Evolutionary conservation across 139 green algal genomes (phyloP), one percentile per base, ranked within the genome.

Genomic region (Chlorella vulgaris): DNA sequence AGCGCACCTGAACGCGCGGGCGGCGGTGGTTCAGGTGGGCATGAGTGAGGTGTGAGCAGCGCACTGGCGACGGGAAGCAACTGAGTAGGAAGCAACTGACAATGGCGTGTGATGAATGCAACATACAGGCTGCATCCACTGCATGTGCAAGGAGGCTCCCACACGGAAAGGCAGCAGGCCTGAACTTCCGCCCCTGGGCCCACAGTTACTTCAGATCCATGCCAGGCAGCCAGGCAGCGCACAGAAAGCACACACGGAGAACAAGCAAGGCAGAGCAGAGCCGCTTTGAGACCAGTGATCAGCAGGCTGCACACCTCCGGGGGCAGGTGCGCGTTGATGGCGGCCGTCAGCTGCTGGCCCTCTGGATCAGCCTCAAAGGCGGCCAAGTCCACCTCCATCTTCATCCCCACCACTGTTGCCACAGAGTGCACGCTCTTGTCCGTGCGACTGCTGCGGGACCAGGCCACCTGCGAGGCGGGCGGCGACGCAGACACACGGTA

Each of bases 371-470:
- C 29, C 36, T 84, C 70, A 40, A 87, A 91, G 3, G 3, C 24
- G 2, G 85, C 76, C 7, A 47, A 13, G 7, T 84, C 58, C 18
- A 80, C 74, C 58, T 80, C 58, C 73, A 79, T 67, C 53, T 79
- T 79, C 51, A 79, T 31, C 29, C 33, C 73, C 3, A 79, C 63
- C 50, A 95, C 85, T 1, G 88, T 94, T 15, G 80, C 76, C 55
- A 93, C 58, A 7, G 86, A 87, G 69, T 93, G 91, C 60, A 96
- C 92, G 58, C 89, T 91, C 75, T 95, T 96, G 81, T 96, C 92
- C 8, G 92, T 96, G 58, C 92, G 84, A 73, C 86, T 93, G 79
- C 83, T 90, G 60, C 92, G 82, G 13, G 70, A 78, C 92, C 92
- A 96, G 22, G 73, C 66, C 31, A 94, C 73, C 73, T 79, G 73